Evolutionary conservation across 1,284 basidiomycete genomes (phyloP).

Genomic region (Naganishia liquefaciens): DNA sequence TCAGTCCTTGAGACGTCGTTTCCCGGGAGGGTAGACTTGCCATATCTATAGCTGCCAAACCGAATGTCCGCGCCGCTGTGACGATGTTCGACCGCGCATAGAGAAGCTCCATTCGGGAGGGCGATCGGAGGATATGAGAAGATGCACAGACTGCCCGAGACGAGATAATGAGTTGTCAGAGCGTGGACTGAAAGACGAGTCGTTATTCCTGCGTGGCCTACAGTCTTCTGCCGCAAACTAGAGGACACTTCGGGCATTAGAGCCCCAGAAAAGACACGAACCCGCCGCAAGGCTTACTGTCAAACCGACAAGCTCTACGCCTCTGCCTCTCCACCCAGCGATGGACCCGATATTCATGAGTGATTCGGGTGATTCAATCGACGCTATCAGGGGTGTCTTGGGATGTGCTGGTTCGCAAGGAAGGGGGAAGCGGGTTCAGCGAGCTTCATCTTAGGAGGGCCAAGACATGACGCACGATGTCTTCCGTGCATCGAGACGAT

Average conservation of each 20-base stretch:
- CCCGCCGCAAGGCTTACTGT: conserved; percentile 4
- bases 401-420: conserved; percentile 8
- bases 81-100: conserved; percentile 84
- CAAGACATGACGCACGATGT: conserved; percentile 10
- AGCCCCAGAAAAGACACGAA: no score
- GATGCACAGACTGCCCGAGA: conserved; percentile 67
- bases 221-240: conserved; percentile 91
- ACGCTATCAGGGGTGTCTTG: conserved; percentile 33
- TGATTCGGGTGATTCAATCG: conserved; percentile 34
- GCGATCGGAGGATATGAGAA: conserved; percentile 78
- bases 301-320: conserved; percentile 32
- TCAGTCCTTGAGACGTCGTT: no score
- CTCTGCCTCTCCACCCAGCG: conserved; percentile 31
- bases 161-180: neutral
- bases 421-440: neutral
- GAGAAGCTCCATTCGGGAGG: conserved; percentile 71
- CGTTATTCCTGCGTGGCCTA: conserved; percentile 49
- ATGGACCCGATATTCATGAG: conserved; percentile 30
- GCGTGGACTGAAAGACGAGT: conserved; percentile 1
- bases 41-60: conserved; percentile 85
- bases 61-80: conserved; percentile 79
- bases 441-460: neutral
- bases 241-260: neutral
- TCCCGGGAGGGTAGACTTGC: conserved; percentile 52
- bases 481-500: conserved; percentile 25